Evolutionary conservation across 176 grass and related monocot genomes (phyloP), one percentile per base, ranked within the genome.

Genomic region (Cymbopogon citratus): DNA sequence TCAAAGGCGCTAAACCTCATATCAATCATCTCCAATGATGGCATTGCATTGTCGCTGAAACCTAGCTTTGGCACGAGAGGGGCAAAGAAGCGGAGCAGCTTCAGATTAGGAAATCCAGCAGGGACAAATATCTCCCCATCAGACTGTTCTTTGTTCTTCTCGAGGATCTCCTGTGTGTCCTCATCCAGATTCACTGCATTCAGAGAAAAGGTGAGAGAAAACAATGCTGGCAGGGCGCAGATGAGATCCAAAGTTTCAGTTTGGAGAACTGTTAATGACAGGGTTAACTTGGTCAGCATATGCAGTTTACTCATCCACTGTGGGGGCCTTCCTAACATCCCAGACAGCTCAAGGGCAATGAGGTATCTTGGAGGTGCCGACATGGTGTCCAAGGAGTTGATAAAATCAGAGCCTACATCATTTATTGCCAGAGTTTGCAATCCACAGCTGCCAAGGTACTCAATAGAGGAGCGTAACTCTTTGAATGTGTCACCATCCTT

Each of bases 391-490:
- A 84, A 0, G 11, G 81, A 84, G 23, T 84, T 57, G 45, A 68
- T 67, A 57, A 84, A 84, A 2, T 68, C 3, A 23, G 72, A 66
- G 1, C 1, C 5, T 10, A 67, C 81, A 16, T 84, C 81, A 9
- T 56, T 67, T 5, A 84, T 31, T 28, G 61, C 72, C 5, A 65
- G 9, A 57, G 44, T 29, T 61, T 76, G 31, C 61, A 84, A 24
- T 16, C 61, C 44, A 1, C 72, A 84, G 14, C 71, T 75, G 70
- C 81, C 5, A 8, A 83, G 81, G 31, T 83, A 83, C 43, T 65
- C 81, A 40, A 83, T 83, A 0, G 71, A 25, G 10, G 81, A 84
- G 0, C 0, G 5, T 6, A 84, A 2, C 27, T 76, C 0, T 52
- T 15, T 31, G 11, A 56, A 84, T 1, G 28, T 76, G 5, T 84